Conservation (phyloP, 192 early-diverging fungal species). For the Coemansia sp. region DNA sequence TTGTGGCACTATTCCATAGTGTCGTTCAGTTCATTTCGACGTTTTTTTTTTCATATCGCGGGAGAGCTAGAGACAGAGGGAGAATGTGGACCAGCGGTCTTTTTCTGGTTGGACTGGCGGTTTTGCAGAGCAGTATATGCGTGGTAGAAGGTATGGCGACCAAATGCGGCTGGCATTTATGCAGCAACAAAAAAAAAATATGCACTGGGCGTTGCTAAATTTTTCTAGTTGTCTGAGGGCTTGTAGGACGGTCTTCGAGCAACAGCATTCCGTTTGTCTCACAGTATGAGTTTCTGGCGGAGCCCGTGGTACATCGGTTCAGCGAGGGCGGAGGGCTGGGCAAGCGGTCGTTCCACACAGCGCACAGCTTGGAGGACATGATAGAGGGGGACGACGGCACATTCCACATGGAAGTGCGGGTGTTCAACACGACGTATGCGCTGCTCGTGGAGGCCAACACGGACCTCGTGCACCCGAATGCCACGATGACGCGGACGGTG, state of each 20-base stretch:
- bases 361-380: constrained; percentile 22
- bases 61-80: background rate
- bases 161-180: too few relatives aligned
- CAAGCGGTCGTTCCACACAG: background rate
- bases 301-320: constrained; percentile 43
- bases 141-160: background rate
- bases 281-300: constrained; percentile 45
- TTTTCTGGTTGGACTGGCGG: constrained; percentile 6
- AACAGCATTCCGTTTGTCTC: constrained; percentile 32
- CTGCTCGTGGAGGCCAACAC: constrained; percentile 67
- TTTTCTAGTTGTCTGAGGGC: background rate
- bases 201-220: too few relatives aligned
- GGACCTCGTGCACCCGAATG: constrained; percentile 67
- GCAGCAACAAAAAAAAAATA: background rate
- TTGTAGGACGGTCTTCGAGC: constrained; percentile 22
- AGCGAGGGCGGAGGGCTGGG: background rate
- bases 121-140: background rate
- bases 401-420: constrained; percentile 57
- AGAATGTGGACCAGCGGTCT: constrained; percentile 11
- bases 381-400: constrained; percentile 49
- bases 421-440: constrained; percentile 65
- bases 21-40: background rate
- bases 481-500: constrained; percentile 31
- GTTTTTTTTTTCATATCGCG: background rate
- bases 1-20: background rate